phyloP scores from a whole-genome alignment of 176 grass and related monocot species.

The Otatea glauca region DNA sequence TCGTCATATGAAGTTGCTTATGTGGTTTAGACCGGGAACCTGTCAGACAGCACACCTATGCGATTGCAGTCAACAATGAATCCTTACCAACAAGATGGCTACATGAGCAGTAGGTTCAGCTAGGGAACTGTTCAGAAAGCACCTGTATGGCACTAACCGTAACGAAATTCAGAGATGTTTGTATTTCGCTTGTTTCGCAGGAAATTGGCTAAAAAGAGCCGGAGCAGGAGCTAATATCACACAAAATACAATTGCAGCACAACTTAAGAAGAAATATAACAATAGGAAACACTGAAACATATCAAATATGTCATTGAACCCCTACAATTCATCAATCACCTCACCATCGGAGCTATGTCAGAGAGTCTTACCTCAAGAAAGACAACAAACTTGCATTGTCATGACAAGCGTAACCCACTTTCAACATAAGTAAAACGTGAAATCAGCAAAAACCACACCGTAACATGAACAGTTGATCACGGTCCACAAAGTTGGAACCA shows the following conservation, averaged over 20 bases:
- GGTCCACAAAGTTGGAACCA: not conserved
- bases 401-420: constrained; percentile 13
- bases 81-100: not conserved
- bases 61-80: not conserved
- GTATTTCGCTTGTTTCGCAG: too few relatives aligned
- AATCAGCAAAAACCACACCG: not conserved
- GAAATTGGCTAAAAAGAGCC: too few relatives aligned
- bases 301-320: not conserved
- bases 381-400: not conserved
- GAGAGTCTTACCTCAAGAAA: constrained; percentile 5
- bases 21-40: constrained; percentile 10
- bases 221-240: not conserved
- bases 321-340: not conserved
- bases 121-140: not conserved
- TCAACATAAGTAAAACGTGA: not conserved
- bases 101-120: not conserved
- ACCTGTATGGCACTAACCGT: not conserved
- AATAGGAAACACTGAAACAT: not conserved
- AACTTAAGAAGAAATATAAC: not conserved
- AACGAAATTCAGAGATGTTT: too few relatives aligned
- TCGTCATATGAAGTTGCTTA: not conserved
- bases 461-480: not conserved
- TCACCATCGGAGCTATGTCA: not conserved
- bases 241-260: not conserved
- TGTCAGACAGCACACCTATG: not conserved